These are phyloP conservation scores for Kluyveromyces sp. DNA, from an alignment of 1,139 yeast genomes.

Conservation along the genomic window DNA sequence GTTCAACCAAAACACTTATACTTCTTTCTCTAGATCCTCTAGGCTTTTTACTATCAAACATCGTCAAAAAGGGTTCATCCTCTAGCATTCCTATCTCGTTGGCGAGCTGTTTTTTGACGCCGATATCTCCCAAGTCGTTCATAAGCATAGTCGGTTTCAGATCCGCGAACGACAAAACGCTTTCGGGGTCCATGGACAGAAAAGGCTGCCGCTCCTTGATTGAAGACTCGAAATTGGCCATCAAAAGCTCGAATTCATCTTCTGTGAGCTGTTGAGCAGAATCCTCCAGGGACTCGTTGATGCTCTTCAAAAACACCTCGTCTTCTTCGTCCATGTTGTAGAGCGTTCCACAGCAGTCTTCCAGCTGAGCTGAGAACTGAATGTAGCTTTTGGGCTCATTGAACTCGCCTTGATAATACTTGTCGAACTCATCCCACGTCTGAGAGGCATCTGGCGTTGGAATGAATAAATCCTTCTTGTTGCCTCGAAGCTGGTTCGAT, in stretches of 20 bases:
- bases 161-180: conserved; percentile 65
- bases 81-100: conserved; percentile 20
- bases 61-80: conserved; percentile 21
- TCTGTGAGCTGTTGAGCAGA: conserved; percentile 46
- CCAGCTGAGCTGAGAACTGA: conserved; percentile 89
- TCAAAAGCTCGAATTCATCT: conserved; percentile 76
- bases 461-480: conserved; percentile 62
- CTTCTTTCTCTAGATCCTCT: conserved; percentile 36
- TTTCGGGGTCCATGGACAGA: conserved; percentile 74
- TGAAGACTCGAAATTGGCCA: conserved; percentile 66
- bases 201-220: conserved; percentile 84
- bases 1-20: conserved; percentile 46
- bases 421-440: conserved; percentile 69
- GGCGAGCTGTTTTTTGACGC: conserved; percentile 22
- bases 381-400: conserved; percentile 73
- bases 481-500: conserved; percentile 25
- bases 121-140: conserved; percentile 23
- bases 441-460: conserved; percentile 96
- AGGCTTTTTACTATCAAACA: conserved; percentile 40
- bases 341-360: conserved; percentile 80
- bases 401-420: conserved; percentile 64
- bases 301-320: conserved; percentile 51
- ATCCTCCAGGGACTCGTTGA: conserved; percentile 24
- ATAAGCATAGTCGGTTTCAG: conserved; percentile 42
- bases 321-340: conserved; percentile 91